Base-by-base conservation (phyloP, 2,329 filamentous ascomycete genomes). In the Aaosphaeria pasadenensis region DNA sequence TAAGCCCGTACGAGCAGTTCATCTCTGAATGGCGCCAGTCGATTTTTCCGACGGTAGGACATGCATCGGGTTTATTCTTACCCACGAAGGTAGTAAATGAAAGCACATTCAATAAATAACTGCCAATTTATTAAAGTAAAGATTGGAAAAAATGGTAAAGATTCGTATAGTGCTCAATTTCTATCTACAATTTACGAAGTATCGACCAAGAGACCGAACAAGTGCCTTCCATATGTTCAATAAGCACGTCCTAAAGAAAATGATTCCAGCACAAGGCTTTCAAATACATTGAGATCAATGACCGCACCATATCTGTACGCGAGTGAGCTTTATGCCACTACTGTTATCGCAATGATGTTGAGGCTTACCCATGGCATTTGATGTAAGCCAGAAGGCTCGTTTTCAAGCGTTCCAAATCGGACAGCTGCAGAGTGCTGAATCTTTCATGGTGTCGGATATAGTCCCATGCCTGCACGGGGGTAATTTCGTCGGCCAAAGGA, bases 391-490 rank as follows among this genome's bases (percentile, higher is more conserved):
- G 45, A 46, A 67, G 35, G 30, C 53, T 55, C 7, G 55, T 51
- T 11, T 57, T 57, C 43, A 69, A 46, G 9, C 42, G 39, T 28
- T 55, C 55, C 46, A 71, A 44, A 3, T 38, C 42, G 2, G 45
- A 43, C 1, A 58, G 38, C 5, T 58, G 58, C 7, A 70, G 31
- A 9, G 30, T 36, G 1, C 43, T 30, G 44, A 69, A 63, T 6
- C 53, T 53, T 3, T 54, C 49, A 47, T 66, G 59, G 24, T 47
- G 42, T 9, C 55, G 54, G 6, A 71, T 57, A 24, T 59, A 49
- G 39, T 66, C 57, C 69, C 67, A 70, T 4, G 64, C 68, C 46
- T 72, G 69, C 1, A 72, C 61, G 0, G 70, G 69, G 2, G 69
- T 72, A 2, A 71, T 44, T 32, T 70, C 65, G 7, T 56, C 56